phyloP scores from a whole-genome alignment of 306 rosid species.

The Vigna nakashimae region DNA sequence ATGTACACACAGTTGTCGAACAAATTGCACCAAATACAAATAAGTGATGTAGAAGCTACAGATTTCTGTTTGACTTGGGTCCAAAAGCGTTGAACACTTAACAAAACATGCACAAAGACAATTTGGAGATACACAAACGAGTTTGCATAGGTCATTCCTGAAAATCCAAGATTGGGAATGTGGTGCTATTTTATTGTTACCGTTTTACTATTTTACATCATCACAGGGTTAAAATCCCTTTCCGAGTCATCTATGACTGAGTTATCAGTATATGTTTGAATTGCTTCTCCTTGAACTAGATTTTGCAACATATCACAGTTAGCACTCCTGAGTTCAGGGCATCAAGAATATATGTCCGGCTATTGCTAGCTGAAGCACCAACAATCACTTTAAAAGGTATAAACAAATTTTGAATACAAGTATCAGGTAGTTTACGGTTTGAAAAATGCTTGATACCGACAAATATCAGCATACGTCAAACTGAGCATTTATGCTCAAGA shows the following conservation, averaged over 20 bases:
- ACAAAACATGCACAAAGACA: background rate
- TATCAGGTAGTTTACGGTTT: background rate
- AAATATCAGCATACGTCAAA: slow-evolving; percentile 12
- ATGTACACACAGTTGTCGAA: background rate
- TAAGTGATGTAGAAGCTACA: background rate
- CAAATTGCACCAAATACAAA: background rate
- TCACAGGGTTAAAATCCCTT: background rate
- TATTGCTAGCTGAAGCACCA: background rate
- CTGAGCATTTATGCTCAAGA: background rate
- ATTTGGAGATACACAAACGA: slow-evolving; percentile 1
- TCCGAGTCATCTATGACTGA: background rate
- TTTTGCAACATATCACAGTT: background rate
- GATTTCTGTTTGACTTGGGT: background rate
- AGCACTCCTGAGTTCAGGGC: background rate
- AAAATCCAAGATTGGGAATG: background rate
- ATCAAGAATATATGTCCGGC: slow-evolving; percentile 3
- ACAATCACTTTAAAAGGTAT: background rate
- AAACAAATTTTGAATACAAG: background rate
- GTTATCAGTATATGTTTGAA: slow-evolving; percentile 2
- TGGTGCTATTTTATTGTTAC: slow-evolving; percentile 1
- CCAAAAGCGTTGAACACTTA: background rate
- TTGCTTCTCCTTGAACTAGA: background rate
- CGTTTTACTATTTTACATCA: background rate
- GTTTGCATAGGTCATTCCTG: background rate
- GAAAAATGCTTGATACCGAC: background rate